These are phyloP conservation scores for Dioszegia hungarica DNA, from an alignment of 768 basidiomycete genomes.

Conservation along the genomic window DNA sequence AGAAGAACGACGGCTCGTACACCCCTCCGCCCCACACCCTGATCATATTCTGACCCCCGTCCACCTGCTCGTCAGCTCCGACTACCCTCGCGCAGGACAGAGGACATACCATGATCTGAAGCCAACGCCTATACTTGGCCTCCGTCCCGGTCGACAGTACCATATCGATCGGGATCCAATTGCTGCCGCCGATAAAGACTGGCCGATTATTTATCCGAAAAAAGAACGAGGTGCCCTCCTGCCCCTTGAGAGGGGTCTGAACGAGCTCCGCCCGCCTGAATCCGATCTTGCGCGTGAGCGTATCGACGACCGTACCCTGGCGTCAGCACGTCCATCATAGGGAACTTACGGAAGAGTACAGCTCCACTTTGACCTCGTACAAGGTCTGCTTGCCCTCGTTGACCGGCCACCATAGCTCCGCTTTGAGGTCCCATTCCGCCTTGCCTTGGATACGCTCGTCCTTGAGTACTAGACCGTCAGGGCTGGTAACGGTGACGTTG, in stretches of 20 bases:
- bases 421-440: slow-evolving; percentile 57
- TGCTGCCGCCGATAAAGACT: slow-evolving; percentile 72
- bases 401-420: slow-evolving; percentile 79
- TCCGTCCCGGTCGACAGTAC: slow-evolving; percentile 65
- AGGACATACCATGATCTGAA: slow-evolving; percentile 63
- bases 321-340: slow-evolving; percentile 45
- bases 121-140: slow-evolving; percentile 68
- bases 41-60: slow-evolving; percentile 90
- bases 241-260: slow-evolving; percentile 66
- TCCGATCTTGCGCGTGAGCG: slow-evolving; percentile 59
- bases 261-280: slow-evolving; percentile 71
- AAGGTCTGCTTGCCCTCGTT: slow-evolving; percentile 74
- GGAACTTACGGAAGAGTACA: slow-evolving; percentile 56
- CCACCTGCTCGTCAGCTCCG: slow-evolving; percentile 17
- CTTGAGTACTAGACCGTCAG: slow-evolving; percentile 54
- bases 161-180: slow-evolving; percentile 73
- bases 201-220: slow-evolving; percentile 84
- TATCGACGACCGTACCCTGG: slow-evolving; percentile 36
- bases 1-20: slow-evolving; percentile 62
- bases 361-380: slow-evolving; percentile 59
- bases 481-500: slow-evolving; percentile 52
- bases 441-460: slow-evolving; percentile 49
- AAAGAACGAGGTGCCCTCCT: slow-evolving; percentile 72
- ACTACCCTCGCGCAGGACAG: not conserved
- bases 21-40: slow-evolving; percentile 91